Evolutionary conservation across 345 rosid genomes (phyloP).

Genomic region (Salix caprea): DNA sequence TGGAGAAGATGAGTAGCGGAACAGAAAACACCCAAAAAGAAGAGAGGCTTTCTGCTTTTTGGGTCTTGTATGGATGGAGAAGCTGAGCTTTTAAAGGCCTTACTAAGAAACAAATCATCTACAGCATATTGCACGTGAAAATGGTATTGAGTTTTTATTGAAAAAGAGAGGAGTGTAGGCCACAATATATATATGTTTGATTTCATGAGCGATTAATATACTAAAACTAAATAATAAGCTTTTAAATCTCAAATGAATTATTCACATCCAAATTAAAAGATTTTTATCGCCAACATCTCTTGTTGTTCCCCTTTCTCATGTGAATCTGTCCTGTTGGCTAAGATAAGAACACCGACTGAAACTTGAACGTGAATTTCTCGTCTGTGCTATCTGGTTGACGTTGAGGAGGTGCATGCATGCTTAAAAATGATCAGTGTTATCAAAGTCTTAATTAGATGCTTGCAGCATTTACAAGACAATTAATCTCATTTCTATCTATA

Average conservation of each 20-base stretch:
- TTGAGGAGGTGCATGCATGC: neutral
- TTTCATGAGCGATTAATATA: too few species aligned
- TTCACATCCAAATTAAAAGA: too few species aligned
- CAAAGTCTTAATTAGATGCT: too few species aligned
- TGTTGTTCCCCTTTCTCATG: too few species aligned
- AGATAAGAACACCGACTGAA: neutral
- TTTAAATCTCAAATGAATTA: too few species aligned
- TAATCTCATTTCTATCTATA: neutral
- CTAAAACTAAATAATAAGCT: too few species aligned
- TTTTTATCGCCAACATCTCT: too few species aligned
- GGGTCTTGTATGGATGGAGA: constrained; percentile 17
- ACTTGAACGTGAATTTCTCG: neutral
- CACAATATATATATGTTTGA: neutral
- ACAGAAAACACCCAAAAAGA: neutral
- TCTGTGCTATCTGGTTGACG: neutral
- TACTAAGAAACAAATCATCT: constrained; percentile 9
- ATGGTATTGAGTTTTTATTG: constrained; percentile 17
- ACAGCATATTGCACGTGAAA: constrained; percentile 47
- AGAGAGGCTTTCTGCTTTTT: neutral
- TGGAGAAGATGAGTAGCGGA: neutral
- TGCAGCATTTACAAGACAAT: neutral
- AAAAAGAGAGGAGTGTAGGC: neutral
- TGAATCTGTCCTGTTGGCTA: neutral
- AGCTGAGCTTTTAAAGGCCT: constrained; percentile 37
- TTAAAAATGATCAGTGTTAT: neutral